Base-by-base conservation (phyloP, 257 asterid species). In the Ajuga chamaepitys region DNA sequence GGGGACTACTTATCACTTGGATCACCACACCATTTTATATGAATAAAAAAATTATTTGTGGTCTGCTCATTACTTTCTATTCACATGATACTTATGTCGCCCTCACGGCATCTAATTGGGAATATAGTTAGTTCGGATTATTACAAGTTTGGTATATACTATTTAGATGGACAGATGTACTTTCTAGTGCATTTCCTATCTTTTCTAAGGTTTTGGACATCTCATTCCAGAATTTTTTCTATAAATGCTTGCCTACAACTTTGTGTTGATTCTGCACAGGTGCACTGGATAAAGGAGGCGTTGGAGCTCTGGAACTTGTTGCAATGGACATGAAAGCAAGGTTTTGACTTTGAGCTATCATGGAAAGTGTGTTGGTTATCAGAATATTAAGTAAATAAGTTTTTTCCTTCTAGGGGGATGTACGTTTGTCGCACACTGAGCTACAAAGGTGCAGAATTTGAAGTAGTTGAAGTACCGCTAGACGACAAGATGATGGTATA, bases 311-410 rank as follows among this genome's bases (percentile, higher is more conserved):
- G 70, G 99, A 94, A 73, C 99, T 90, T 74, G 99, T 90, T 77
- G 99, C 99, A 57, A 94, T 94, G 99, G 99, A 90, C 82, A 94
- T 94, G 99, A 94, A 94, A 94, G 96, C 99, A 72, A 88, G 97
- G 95, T 90, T 58, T 57, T 48, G 32, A 37, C 40, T 62, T 64
- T 52, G 70, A 54, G 24, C 61, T 75, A 41, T 74, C 16, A 59
- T 9, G 47, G 48, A 21, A 50, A 56, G n/a, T 47, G 41, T 73
- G 20, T 63, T 6, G 14, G 21, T 62, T 25, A 12, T 67, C 45
- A 64, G 55, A 50, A 67, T 63, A 51, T 65, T 17, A 47, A 71
- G 56, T 82, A 66, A 68, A 68, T 5, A 4, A 14, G 13, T 42
- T 58, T 38, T 73, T 66, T 64, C 61, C 30, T 65, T 83, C 58